Evolutionary conservation across 805 yeast genomes (phyloP).

Genomic region (Candida chauliodis): DNA sequence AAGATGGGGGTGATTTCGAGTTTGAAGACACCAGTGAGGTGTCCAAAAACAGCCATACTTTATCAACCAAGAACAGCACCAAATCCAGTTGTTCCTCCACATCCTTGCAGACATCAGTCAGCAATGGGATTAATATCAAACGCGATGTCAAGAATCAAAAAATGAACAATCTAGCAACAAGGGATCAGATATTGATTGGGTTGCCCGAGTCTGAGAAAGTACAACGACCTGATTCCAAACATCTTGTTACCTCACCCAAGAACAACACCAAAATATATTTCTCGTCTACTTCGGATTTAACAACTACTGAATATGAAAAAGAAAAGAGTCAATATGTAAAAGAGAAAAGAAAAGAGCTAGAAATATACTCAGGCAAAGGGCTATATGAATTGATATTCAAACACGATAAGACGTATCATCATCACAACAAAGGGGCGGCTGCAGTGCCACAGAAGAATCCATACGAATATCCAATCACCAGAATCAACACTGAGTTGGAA

Average conservation of each 20-base stretch:
- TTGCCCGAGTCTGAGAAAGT: neutral
- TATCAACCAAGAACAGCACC: neutral
- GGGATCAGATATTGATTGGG: neutral
- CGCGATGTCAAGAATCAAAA: conserved; percentile 2
- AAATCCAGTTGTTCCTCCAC: neutral
- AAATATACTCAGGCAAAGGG: conserved; percentile 6
- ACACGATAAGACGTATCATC: conserved; percentile 6
- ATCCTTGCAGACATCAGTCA: neutral
- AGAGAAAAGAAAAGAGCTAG: neutral
- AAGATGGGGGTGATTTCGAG: neutral
- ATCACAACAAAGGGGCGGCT: neutral
- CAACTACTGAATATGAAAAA: neutral
- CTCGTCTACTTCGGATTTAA: neutral
- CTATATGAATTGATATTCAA: conserved; percentile 6
- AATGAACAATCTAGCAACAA: neutral
- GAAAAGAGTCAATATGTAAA: neutral
- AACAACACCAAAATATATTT: neutral
- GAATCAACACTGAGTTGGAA: neutral
- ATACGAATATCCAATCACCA: neutral
- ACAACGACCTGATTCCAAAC: neutral
- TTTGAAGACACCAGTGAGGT: neutral
- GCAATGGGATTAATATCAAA: conserved; percentile 2
- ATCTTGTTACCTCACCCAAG: neutral
- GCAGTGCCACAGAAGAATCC: neutral
- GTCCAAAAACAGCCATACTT: neutral